These are phyloP conservation scores for Trametes meyenii DNA, from an alignment of 768 basidiomycete species.

Conservation along the genomic window DNA sequence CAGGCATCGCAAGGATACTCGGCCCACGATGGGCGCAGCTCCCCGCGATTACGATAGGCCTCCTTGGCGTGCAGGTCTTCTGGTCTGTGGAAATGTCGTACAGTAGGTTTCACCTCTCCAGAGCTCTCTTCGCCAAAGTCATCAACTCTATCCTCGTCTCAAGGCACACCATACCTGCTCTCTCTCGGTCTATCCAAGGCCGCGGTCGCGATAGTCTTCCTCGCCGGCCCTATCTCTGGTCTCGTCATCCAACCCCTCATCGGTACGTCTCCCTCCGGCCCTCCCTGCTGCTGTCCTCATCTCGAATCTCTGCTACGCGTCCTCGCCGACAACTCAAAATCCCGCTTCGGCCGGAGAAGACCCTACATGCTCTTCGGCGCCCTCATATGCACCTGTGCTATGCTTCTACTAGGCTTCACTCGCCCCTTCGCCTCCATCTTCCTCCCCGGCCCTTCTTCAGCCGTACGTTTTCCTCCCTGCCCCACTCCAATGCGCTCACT, in stretches of 20 bases:
- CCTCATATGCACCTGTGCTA: slow-evolving; percentile 66
- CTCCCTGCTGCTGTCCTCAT: background rate
- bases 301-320: slow-evolving; percentile 42
- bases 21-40: slow-evolving; percentile 72
- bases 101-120: slow-evolving; percentile 40
- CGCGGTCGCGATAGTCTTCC: slow-evolving; percentile 86
- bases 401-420: slow-evolving; percentile 85
- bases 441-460: slow-evolving; percentile 35
- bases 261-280: slow-evolving; percentile 43
- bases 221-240: slow-evolving; percentile 90
- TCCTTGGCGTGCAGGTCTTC: slow-evolving; percentile 84
- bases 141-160: background rate
- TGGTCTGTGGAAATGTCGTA: slow-evolving; percentile 98
- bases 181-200: slow-evolving; percentile 88
- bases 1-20: slow-evolving; percentile 58
- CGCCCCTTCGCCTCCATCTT: slow-evolving; percentile 62
- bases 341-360: slow-evolving; percentile 80
- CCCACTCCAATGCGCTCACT: slow-evolving; percentile 23
- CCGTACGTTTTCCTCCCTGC: slow-evolving; percentile 35
- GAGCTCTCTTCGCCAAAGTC: background rate
- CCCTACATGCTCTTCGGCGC: slow-evolving; percentile 83
- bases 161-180: slow-evolving; percentile 86
- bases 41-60: slow-evolving; percentile 73
- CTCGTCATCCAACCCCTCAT: slow-evolving; percentile 91
- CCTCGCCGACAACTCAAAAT: slow-evolving; percentile 83